Conservation (phyloP, 768 basidiomycete species). For the Galerina marginata region DNA sequence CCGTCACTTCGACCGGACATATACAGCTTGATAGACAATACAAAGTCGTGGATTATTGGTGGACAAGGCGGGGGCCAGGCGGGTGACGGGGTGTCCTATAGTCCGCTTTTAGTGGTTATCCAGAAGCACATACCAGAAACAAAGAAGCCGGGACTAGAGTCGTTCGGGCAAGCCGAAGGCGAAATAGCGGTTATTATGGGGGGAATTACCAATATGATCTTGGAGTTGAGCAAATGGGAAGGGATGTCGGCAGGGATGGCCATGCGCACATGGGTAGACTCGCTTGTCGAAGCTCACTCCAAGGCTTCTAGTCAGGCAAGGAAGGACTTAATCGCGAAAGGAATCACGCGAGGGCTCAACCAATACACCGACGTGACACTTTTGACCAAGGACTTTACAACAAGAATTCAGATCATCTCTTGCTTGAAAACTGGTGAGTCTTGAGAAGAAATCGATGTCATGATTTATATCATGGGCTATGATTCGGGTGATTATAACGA, state of each 20-base stretch:
- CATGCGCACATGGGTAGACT: constrained; percentile 59
- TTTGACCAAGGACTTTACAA: constrained; percentile 59
- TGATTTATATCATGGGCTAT: constrained; percentile 5
- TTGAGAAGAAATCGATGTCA: neutral
- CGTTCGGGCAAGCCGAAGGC: constrained; percentile 49
- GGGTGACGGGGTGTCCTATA: constrained; percentile 60
- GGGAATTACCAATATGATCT: constrained; percentile 57
- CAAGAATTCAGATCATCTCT: constrained; percentile 59
- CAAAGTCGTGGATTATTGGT: constrained; percentile 51
- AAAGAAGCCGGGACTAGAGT: constrained; percentile 49
- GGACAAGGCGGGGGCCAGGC: constrained; percentile 45
- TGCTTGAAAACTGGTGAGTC: constrained; percentile 54
- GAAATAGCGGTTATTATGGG: constrained; percentile 56
- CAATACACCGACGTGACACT: constrained; percentile 53
- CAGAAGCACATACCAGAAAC: constrained; percentile 56
- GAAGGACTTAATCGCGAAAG: constrained; percentile 50
- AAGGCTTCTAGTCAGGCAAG: constrained; percentile 34
- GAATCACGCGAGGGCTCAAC: constrained; percentile 57
- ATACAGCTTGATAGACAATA: constrained; percentile 52
- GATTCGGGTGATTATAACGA: neutral
- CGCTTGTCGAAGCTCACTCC: constrained; percentile 48
- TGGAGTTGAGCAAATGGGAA: constrained; percentile 62
- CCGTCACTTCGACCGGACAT: constrained; percentile 57
- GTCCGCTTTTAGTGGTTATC: constrained; percentile 46
- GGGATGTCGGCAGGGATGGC: constrained; percentile 61